Conservation (phyloP, 495 filamentous ascomycete genomes). For the Tuber calosporum region DNA sequence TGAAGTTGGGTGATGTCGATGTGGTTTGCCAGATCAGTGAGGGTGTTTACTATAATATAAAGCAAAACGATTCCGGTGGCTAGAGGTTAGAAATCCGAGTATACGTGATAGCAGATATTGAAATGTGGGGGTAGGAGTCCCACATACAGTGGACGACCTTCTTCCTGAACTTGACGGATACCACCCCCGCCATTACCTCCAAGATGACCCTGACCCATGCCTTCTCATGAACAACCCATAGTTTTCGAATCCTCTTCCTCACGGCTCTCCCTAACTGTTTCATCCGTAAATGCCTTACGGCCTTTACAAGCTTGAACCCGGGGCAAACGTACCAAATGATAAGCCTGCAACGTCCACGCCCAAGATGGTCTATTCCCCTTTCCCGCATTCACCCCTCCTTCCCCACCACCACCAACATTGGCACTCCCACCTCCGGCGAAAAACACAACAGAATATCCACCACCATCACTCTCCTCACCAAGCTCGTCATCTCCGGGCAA, state of each 20-base stretch:
- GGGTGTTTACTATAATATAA: slow-evolving; percentile 45
- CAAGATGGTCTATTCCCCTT: slow-evolving; percentile 50
- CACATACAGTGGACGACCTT: slow-evolving; percentile 52
- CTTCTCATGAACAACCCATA: slow-evolving; percentile 55
- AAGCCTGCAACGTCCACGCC: slow-evolving; percentile 55
- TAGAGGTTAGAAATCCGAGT: neutral
- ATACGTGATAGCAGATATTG: neutral
- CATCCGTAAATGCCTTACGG: slow-evolving; percentile 20
- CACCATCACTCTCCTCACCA: slow-evolving; percentile 43
- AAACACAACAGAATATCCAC: slow-evolving; percentile 52
- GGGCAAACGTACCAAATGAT: slow-evolving; percentile 45
- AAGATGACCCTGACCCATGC: slow-evolving; percentile 52
- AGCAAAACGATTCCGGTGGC: neutral
- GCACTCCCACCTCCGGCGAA: slow-evolving; percentile 48
- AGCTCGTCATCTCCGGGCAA: slow-evolving; percentile 53
- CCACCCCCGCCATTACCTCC: slow-evolving; percentile 53
- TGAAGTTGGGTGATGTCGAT: slow-evolving; percentile 49
- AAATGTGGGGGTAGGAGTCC: neutral
- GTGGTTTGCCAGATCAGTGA: slow-evolving; percentile 47
- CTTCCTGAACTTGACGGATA: slow-evolving; percentile 53
- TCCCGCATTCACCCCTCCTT: slow-evolving; percentile 34
- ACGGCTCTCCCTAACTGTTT: slow-evolving; percentile 47
- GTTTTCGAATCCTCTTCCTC: slow-evolving; percentile 50
- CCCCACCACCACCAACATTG: slow-evolving; percentile 10
- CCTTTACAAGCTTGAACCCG: neutral